These are phyloP conservation scores for Starmera dryadoides DNA, from an alignment of 805 yeast genomes.

Conservation along the genomic window DNA sequence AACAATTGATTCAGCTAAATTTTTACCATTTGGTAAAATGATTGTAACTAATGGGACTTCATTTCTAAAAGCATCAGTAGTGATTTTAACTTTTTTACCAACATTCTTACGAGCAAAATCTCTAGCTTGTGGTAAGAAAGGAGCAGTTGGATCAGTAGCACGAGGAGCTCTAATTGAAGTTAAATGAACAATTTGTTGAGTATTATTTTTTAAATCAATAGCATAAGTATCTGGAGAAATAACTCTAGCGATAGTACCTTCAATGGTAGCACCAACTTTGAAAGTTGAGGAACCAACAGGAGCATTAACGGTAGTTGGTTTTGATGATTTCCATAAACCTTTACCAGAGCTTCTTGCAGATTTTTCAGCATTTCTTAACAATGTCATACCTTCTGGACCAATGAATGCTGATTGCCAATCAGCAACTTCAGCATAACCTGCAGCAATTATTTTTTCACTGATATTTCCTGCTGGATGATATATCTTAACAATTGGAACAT, in stretches of 20 bases:
- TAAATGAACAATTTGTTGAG: constrained; percentile 55
- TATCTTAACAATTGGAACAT: constrained; percentile 51
- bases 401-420: constrained; percentile 74
- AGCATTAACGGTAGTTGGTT: constrained; percentile 16
- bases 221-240: constrained; percentile 63
- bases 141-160: constrained; percentile 48
- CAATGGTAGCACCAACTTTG: constrained; percentile 39
- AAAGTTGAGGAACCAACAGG: constrained; percentile 20
- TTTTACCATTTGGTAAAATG: constrained; percentile 41
- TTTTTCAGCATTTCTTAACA: constrained; percentile 57
- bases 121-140: constrained; percentile 56
- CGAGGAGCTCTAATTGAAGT: constrained; percentile 75
- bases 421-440: constrained; percentile 67
- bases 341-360: constrained; percentile 48
- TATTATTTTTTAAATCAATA: constrained; percentile 40
- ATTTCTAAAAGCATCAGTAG: constrained; percentile 62
- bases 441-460: constrained; percentile 55
- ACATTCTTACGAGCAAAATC: constrained; percentile 69
- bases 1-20: constrained; percentile 56
- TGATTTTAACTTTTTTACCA: constrained; percentile 61
- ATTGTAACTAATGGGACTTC: constrained; percentile 62
- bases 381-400: constrained; percentile 58
- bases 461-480: constrained; percentile 75
- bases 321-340: constrained; percentile 45
- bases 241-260: constrained; percentile 52